Evolutionary conservation across 1,284 basidiomycete genomes (phyloP).

Genomic region (Coniophora puteana): DNA sequence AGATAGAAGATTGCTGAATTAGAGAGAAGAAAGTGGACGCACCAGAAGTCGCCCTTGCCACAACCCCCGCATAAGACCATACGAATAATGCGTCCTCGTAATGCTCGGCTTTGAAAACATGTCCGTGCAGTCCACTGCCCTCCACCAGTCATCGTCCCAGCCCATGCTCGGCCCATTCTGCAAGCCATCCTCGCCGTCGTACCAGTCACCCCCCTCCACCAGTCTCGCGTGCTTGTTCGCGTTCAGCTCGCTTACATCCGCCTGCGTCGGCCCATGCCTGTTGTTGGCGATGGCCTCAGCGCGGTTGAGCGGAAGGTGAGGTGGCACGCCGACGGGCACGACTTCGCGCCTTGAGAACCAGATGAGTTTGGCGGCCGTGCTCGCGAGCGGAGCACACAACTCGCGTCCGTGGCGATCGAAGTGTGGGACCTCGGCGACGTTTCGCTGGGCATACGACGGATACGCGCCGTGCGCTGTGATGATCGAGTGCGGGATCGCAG

Average conservation of each 20-base stretch:
- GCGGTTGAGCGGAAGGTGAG: conserved; percentile 43
- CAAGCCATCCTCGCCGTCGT: conserved; percentile 33
- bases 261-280: conserved; percentile 43
- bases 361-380: conserved; percentile 57
- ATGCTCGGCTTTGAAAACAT: conserved; percentile 33
- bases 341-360: conserved; percentile 59
- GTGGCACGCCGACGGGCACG: conserved; percentile 40
- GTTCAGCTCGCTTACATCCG: conserved; percentile 61
- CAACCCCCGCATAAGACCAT: conserved; percentile 47
- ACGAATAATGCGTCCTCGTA: conserved; percentile 45
- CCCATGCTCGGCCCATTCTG: conserved; percentile 31
- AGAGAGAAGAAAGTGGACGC: conserved; percentile 18
- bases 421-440: conserved; percentile 27
- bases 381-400: conserved; percentile 45
- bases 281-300: conserved; percentile 31
- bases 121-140: conserved; percentile 47
- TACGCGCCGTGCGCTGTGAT: conserved; percentile 51
- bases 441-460: conserved; percentile 48
- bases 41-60: conserved; percentile 62
- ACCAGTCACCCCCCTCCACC: conserved; percentile 30
- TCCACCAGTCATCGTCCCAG: conserved; percentile 62
- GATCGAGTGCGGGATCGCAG: conserved; percentile 38
- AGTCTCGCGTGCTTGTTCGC: conserved; percentile 27
- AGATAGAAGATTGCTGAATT: conserved; percentile 13
- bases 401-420: conserved; percentile 34